Evolutionary conservation across 331 rosid species (phyloP).

Genomic region (Telfairia occidentalis): DNA sequence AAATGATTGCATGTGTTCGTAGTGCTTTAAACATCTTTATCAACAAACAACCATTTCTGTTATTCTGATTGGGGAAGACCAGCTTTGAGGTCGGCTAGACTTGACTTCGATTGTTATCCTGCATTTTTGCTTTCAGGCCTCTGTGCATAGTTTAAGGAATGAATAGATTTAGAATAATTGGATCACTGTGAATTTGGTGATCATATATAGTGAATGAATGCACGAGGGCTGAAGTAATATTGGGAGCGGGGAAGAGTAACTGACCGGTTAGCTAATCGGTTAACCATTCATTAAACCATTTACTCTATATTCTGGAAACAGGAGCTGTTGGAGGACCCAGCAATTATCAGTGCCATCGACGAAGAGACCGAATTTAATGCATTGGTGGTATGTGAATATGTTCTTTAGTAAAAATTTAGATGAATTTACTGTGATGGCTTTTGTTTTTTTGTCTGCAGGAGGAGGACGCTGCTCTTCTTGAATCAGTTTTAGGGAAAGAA

Average conservation of each 20-base stretch:
- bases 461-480: constrained; percentile 84
- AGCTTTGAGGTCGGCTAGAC: background rate
- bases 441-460: constrained; percentile 33
- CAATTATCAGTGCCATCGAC: constrained; percentile 62
- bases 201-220: background rate
- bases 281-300: background rate
- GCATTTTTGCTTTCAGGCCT: background rate
- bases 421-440: background rate
- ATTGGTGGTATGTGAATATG: constrained; percentile 54
- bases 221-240: background rate
- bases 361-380: constrained; percentile 92
- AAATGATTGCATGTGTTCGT: background rate
- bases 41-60: background rate
- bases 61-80: background rate
- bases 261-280: background rate
- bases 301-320: constrained; percentile 26
- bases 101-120: background rate
- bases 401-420: background rate
- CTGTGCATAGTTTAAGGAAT: background rate
- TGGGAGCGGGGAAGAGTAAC: background rate
- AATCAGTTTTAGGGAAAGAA: constrained; percentile 49
- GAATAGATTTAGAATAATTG: background rate
- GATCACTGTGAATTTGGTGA: background rate
- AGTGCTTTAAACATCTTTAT: background rate
- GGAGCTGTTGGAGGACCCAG: constrained; percentile 75